A percentile compares a stretch with the other conserved stretches of the same genome.
phyloP scores from a whole-genome alignment of 2,329 filamentous ascomycete species.

The Stylonectria norvegica region DNA sequence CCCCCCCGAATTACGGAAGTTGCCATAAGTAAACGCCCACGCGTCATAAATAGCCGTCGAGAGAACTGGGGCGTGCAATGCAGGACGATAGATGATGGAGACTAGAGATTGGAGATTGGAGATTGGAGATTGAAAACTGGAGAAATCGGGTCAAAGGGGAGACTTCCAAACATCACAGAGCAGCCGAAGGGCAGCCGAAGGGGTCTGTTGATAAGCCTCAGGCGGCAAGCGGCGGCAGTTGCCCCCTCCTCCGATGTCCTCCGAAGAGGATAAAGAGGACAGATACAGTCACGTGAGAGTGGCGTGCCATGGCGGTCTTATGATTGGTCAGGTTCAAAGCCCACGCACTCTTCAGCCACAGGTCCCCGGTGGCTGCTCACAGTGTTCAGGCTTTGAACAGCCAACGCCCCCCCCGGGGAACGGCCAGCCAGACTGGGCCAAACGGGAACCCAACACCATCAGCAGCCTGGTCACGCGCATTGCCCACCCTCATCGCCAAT shows the following conservation, averaged over 20 bases:
- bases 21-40: no score
- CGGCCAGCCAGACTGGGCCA: slow-evolving; percentile 15
- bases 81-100: not conserved
- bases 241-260: no score
- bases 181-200: no score
- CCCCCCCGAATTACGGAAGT: no score
- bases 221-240: no score
- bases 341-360: not conserved
- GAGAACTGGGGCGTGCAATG: not conserved
- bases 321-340: not conserved
- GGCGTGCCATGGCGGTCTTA: not conserved
- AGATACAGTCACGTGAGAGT: slow-evolving; percentile 1
- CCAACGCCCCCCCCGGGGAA: slow-evolving; percentile 11
- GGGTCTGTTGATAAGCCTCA: no score
- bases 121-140: not conserved
- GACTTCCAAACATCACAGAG: no score
- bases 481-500: slow-evolving; percentile 33
- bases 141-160: not conserved
- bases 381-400: not conserved
- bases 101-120: not conserved
- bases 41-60: no score
- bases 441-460: slow-evolving; percentile 29
- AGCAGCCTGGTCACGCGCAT: slow-evolving; percentile 37
- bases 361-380: no score
- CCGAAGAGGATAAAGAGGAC: not conserved